phyloP scores from a whole-genome alignment of 352 stramenopile species.

The Pythium periplocum region DNA sequence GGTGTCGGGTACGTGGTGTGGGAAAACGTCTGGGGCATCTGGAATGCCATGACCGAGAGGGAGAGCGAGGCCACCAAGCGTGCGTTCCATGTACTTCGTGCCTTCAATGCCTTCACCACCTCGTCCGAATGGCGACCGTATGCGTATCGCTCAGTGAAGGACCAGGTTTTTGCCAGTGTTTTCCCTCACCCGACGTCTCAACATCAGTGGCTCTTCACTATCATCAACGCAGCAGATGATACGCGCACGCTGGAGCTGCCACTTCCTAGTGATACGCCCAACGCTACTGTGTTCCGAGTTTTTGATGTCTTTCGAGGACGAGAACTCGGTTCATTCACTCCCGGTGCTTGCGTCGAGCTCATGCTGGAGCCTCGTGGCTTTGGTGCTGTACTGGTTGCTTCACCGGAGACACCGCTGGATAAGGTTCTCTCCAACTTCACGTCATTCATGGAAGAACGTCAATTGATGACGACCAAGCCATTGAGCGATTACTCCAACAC shows the following conservation, averaged over 20 bases:
- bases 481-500: slow-evolving; percentile 38
- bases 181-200: slow-evolving; percentile 17
- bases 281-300: slow-evolving; percentile 16
- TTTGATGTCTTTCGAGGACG: slow-evolving; percentile 68
- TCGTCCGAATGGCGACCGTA: slow-evolving; percentile 52
- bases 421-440: slow-evolving; percentile 18
- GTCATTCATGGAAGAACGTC: slow-evolving; percentile 45
- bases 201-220: slow-evolving; percentile 43
- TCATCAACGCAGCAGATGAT: slow-evolving; percentile 43
- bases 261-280: slow-evolving; percentile 18
- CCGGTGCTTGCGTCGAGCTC: slow-evolving; percentile 14
- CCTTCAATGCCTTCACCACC: slow-evolving; percentile 41
- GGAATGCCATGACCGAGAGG: slow-evolving; percentile 70
- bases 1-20: slow-evolving; percentile 82
- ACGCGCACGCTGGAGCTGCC: slow-evolving; percentile 26
- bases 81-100: slow-evolving; percentile 56
- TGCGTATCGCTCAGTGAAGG: slow-evolving; percentile 15
- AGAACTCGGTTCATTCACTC: slow-evolving; percentile 16
- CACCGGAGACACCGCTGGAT: slow-evolving; percentile 17
- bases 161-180: slow-evolving; percentile 36
- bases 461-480: slow-evolving; percentile 36
- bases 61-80: slow-evolving; percentile 61
- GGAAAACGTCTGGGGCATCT: slow-evolving; percentile 89
- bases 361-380: slow-evolving; percentile 56
- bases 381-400: slow-evolving; percentile 37